Percentiles rank a stretch among this genome's conserved stretches.
Evolutionary conservation across 2,329 filamentous ascomycete genomes (phyloP).

Genomic region (Trichoderma koningii): DNA sequence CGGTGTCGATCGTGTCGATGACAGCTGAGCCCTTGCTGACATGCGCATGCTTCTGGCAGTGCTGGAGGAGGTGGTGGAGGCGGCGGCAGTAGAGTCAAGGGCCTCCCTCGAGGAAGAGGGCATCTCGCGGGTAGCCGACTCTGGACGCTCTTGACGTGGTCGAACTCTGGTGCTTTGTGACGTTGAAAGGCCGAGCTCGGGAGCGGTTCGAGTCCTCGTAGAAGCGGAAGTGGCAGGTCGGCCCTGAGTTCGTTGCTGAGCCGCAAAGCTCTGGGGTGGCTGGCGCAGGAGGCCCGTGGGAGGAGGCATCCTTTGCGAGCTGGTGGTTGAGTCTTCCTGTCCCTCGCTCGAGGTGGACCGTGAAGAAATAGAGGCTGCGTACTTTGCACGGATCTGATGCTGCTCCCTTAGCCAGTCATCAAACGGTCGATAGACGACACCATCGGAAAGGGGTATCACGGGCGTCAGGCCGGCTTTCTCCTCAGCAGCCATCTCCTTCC

Average conservation of each 20-base stretch:
- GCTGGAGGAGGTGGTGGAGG: conserved; percentile 10
- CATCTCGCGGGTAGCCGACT: background rate
- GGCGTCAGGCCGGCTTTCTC: conserved; percentile 67
- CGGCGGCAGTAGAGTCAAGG: conserved; percentile 29
- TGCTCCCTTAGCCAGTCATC: conserved; percentile 62
- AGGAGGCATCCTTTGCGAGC: conserved; percentile 36
- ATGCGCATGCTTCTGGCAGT: conserved; percentile 36
- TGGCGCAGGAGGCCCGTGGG: conserved; percentile 52
- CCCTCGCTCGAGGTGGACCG: conserved; percentile 33
- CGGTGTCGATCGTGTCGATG: conserved; percentile 35
- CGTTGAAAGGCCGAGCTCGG: conserved; percentile 33
- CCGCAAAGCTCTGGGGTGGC: conserved; percentile 66
- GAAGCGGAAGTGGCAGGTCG: conserved; percentile 42
- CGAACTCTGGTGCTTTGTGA: conserved; percentile 39
- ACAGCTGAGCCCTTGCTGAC: conserved; percentile 36
- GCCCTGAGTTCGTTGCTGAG: conserved; percentile 63
- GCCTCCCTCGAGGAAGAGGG: conserved; percentile 30
- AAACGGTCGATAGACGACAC: conserved; percentile 65
- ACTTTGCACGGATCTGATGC: conserved; percentile 41
- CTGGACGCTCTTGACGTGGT: conserved; percentile 34
- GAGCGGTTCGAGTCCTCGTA: conserved; percentile 34
- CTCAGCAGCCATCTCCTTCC: conserved; percentile 68
- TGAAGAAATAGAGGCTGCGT: conserved; percentile 38
- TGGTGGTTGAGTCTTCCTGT: conserved; percentile 41
- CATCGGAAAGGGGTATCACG: conserved; percentile 61